Conservation (phyloP, 768 basidiomycete genomes). For the Lactarius indigo region DNA sequence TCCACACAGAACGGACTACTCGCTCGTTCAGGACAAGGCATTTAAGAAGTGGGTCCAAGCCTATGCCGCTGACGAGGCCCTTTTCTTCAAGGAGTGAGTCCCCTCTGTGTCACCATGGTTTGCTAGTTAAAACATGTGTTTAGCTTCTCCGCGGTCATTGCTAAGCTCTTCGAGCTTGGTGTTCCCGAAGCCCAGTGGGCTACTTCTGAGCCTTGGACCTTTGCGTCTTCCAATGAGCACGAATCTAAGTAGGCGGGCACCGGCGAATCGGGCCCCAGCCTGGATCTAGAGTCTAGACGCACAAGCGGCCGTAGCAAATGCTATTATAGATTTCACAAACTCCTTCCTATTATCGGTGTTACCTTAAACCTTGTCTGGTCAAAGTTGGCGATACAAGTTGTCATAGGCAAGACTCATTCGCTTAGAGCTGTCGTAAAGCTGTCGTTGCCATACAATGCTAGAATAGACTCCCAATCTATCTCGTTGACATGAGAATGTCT, state of each 20-base stretch:
- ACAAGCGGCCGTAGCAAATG: neutral
- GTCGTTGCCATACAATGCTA: neutral
- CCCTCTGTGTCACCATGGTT: neutral
- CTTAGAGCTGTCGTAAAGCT: neutral
- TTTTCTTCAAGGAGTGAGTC: conserved; percentile 93
- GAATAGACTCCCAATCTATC: neutral
- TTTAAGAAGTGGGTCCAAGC: conserved; percentile 88
- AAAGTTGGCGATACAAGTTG: neutral
- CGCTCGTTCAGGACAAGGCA: conserved; percentile 82
- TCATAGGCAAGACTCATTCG: neutral
- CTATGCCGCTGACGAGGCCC: conserved; percentile 79
- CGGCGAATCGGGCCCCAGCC: neutral
- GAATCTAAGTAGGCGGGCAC: conserved; percentile 19
- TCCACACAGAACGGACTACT: conserved; percentile 71
- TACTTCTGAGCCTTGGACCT: conserved; percentile 66
- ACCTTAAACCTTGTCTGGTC: neutral
- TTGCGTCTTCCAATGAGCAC: conserved; percentile 52
- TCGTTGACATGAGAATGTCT: neutral
- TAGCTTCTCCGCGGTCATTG: conserved; percentile 80
- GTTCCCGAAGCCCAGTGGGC: conserved; percentile 81
- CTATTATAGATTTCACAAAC: neutral
- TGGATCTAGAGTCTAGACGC: neutral
- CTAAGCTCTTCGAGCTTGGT: conserved; percentile 88
- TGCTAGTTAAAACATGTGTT: conserved; percentile 16
- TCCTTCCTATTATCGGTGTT: neutral